Evolutionary conservation across 169 alveolate species (phyloP), one percentile per base, ranked within the genome.

Genomic region (Plasmodium ovale): DNA sequence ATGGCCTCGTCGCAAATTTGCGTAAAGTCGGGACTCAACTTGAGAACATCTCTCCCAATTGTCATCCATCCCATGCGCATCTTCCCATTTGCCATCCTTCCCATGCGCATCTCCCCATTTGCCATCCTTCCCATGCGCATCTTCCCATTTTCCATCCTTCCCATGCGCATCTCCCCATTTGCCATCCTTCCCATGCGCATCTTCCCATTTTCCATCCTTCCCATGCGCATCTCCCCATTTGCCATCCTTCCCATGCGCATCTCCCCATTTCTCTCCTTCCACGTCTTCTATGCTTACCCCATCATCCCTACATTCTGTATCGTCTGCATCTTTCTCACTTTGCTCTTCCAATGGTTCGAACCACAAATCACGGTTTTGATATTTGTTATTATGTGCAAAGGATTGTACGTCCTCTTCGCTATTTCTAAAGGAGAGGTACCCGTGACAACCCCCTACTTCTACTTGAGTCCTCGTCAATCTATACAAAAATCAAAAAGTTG

Each of bases 401-500:
- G 25, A 37, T 39, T 1, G 29, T 33, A 82, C 65, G 4, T 64
- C 90, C 27, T 49, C 56, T 25, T 47, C 47, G 21, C 6, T 65
- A 1, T 21, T 42, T 23, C 23, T 39, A n/a, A 67, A 53, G 25
- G 58, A 37, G 12, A 82, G 14, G 39, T 82, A 82, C 10, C 84
- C 90, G 35, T 82, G 69, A 31, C 90, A 19, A 19, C 72, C 65
- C 42, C 33, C 19, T 31, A 82, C 29, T 12, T 84, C 90, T 19
- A 31, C n/a, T 6, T 65, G 49, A 10, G 84, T 65, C 21, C 23
- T 82, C 53, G 29, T 49, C 71, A 82, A 23, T 23, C 88, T 74
- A 33, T 19, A 14, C 14, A 39, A 39, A 54, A 39, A 35, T n/a
- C 12, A 37, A 35, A 21, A 16, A 37, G 23, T n/a, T 35, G n/a